Percentiles rank a stretch among this genome's conserved stretches.
These are phyloP conservation scores for Skeletonema marinoi DNA, from an alignment of 108 stramenopile species.

Conservation along the genomic window DNA sequence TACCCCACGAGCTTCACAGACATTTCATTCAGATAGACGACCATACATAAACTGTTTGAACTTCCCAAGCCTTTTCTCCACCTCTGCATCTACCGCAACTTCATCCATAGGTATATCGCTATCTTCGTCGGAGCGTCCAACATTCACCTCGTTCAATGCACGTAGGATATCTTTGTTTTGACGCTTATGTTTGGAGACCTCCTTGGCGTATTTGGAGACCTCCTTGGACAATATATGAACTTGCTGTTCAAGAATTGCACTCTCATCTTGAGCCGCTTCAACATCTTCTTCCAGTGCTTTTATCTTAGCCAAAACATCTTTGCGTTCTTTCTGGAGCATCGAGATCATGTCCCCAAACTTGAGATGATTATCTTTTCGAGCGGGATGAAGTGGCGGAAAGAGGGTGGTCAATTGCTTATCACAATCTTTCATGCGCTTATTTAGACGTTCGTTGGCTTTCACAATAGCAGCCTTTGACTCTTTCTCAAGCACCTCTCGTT, in stretches of 20 bases:
- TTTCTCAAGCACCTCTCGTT: conserved; percentile 1
- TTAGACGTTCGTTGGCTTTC: not conserved
- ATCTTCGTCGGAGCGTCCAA: conserved; percentile 22
- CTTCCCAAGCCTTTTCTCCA: conserved; percentile 7
- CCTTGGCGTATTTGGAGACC: conserved; percentile 5
- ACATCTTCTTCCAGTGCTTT: conserved; percentile 2
- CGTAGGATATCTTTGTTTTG: conserved; percentile 19
- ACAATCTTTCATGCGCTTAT: conserved; percentile 3
- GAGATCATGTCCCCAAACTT: conserved; percentile 11
- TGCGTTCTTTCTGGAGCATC: conserved; percentile 6
- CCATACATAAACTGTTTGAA: not conserved
- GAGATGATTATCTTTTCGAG: not conserved
- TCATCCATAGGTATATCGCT: conserved; percentile 10
- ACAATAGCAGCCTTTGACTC: conserved; percentile 4
- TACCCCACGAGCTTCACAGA: not conserved
- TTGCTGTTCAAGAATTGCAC: conserved; percentile 16
- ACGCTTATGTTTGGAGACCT: conserved; percentile 13
- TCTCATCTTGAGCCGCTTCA: conserved; percentile 13
- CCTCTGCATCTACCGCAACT: conserved; percentile 4
- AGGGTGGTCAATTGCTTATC: conserved; percentile 12
- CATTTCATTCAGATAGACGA: not conserved
- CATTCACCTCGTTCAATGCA: conserved; percentile 10
- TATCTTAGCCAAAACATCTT: not conserved
- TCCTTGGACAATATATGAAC: conserved; percentile 13
- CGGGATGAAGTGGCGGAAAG: not conserved